Percentiles rank a stretch among this genome's conserved stretches.
Evolutionary conservation across 2,329 filamentous ascomycete genomes (phyloP).

Genomic region (Ceratocystis colombiana): DNA sequence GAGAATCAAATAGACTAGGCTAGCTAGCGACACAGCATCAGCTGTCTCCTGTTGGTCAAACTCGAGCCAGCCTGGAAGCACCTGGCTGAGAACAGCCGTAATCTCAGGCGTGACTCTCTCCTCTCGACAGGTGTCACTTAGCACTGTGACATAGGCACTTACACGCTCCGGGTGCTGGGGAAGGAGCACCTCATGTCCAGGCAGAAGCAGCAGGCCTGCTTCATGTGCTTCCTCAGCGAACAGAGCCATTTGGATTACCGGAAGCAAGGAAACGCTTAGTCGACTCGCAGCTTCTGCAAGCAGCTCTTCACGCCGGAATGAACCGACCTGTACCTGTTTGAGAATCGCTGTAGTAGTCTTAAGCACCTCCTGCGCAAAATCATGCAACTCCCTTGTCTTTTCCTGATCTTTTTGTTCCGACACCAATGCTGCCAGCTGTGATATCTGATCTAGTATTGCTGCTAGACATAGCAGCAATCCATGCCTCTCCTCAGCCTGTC

Average conservation of each 20-base stretch:
- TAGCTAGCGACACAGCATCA: slow-evolving; percentile 42
- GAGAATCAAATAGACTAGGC: slow-evolving; percentile 42
- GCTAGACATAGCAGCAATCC: slow-evolving; percentile 55
- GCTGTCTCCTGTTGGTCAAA: slow-evolving; percentile 44
- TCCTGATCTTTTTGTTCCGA: neutral
- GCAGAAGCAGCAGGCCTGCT: neutral
- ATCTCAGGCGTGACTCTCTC: slow-evolving; percentile 4
- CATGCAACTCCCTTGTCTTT: neutral
- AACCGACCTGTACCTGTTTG: slow-evolving; percentile 35
- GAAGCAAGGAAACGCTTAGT: slow-evolving; percentile 46
- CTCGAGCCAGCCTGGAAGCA: slow-evolving; percentile 35
- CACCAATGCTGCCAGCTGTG: slow-evolving; percentile 34
- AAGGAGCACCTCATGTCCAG: slow-evolving; percentile 17
- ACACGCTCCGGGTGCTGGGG: slow-evolving; percentile 16
- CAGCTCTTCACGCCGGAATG: slow-evolving; percentile 52
- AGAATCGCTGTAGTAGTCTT: slow-evolving; percentile 9
- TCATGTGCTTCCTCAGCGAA: neutral
- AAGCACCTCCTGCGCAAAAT: slow-evolving; percentile 7
- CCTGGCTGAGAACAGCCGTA: slow-evolving; percentile 9
- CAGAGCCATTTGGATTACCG: slow-evolving; percentile 30
- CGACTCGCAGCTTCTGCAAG: slow-evolving; percentile 51
- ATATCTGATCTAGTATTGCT: slow-evolving; percentile 43
- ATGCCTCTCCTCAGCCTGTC: slow-evolving; percentile 61
- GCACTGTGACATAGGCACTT: slow-evolving; percentile 24
- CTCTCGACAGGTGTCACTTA: slow-evolving; percentile 25